A percentile compares a stretch with the other conserved stretches of the same genome.
These are phyloP conservation scores for Suillus discolor DNA, from an alignment of 768 basidiomycete genomes.

Conservation along the genomic window DNA sequence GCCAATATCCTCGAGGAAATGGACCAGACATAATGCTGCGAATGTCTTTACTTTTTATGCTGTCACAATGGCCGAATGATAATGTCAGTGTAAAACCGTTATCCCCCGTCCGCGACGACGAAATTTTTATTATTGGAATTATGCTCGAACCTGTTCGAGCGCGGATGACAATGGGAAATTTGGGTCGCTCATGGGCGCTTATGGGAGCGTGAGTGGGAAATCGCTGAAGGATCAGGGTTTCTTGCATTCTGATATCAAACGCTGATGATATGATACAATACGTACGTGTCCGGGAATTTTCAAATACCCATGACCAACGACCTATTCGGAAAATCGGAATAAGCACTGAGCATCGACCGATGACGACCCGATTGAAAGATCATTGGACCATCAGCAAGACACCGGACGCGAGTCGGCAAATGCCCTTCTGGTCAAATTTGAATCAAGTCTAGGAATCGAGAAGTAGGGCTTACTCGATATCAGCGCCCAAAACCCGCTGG, in stretches of 20 bases:
- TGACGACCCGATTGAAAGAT: background rate
- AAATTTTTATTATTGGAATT: background rate
- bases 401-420: background rate
- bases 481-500: background rate
- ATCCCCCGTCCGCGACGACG: background rate
- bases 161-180: background rate
- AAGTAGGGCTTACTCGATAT: background rate
- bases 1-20: background rate
- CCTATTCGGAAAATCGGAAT: background rate
- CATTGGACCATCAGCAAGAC: too few relatives aligned
- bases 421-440: background rate
- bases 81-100: background rate
- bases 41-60: background rate
- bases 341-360: background rate
- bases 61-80: background rate
- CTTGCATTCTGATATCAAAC: background rate
- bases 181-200: background rate
- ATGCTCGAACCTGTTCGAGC: background rate
- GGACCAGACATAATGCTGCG: background rate
- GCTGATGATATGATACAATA: background rate
- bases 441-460: background rate
- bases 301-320: background rate
- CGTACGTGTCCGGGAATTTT: background rate
- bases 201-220: background rate
- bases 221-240: background rate